These are phyloP conservation scores for Craspedostauros australis DNA, from an alignment of 108 stramenopile genomes.

Conservation along the genomic window DNA sequence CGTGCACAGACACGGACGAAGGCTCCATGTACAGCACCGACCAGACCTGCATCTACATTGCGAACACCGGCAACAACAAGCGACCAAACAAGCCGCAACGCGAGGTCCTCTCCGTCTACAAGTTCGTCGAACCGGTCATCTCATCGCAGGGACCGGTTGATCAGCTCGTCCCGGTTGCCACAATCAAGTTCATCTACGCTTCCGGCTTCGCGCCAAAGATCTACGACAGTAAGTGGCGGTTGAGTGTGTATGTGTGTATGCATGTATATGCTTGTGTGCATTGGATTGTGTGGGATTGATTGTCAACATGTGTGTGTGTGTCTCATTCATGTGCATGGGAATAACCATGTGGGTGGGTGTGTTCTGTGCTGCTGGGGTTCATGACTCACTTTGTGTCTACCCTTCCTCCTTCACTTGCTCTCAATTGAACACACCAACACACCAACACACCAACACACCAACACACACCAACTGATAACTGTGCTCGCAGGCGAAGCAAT, in stretches of 20 bases:
- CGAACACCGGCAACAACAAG: neutral
- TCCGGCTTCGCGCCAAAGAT: neutral
- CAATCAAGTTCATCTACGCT: neutral
- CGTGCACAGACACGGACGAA: neutral
- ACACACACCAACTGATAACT: too few species aligned
- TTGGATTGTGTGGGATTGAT: too few species aligned
- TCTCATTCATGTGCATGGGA: too few species aligned
- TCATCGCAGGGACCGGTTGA: neutral
- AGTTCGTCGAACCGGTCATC: neutral
- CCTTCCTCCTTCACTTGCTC: too few species aligned
- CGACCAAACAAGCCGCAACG: neutral
- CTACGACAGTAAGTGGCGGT: too few species aligned
- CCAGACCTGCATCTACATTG: conserved; percentile 4
- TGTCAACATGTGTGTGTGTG: too few species aligned
- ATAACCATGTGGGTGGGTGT: neutral
- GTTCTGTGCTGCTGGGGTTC: neutral
- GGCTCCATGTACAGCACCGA: neutral
- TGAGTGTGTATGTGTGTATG: too few species aligned
- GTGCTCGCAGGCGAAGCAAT: neutral
- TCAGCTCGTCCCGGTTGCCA: neutral
- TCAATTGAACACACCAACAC: too few species aligned
- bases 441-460: too few species aligned
- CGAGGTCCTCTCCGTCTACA: neutral
- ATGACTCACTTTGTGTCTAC: neutral
- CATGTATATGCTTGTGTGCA: too few species aligned